These are phyloP conservation scores for Metarhizium brunneum DNA, from an alignment of 2,329 filamentous ascomycete species.

Conservation along the genomic window DNA sequence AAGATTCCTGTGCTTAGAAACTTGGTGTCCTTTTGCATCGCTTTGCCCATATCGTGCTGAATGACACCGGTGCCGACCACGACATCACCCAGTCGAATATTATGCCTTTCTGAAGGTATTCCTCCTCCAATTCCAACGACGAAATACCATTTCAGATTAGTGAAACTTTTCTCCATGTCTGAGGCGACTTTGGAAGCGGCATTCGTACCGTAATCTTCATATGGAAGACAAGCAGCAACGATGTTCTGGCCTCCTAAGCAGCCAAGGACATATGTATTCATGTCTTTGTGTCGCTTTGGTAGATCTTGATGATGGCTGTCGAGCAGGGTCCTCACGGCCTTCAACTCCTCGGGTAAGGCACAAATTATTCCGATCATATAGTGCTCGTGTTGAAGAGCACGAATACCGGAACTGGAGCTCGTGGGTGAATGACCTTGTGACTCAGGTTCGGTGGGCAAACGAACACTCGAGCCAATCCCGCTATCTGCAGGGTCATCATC, in stretches of 20 bases:
- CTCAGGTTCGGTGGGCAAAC: background rate
- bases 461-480: background rate
- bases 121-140: background rate
- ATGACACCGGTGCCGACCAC: constrained; percentile 10
- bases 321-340: background rate
- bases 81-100: constrained; percentile 11
- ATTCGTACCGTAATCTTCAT: constrained; percentile 9
- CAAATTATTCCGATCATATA: background rate
- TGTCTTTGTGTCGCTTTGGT: background rate
- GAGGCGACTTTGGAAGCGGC: constrained; percentile 4
- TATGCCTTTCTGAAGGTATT: background rate
- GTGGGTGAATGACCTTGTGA: background rate
- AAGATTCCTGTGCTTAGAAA: background rate
- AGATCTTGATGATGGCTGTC: background rate
- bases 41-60: constrained; percentile 10
- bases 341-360: background rate
- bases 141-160: background rate
- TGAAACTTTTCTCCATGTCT: constrained; percentile 6
- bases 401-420: background rate
- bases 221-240: constrained; percentile 10
- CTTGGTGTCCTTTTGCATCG: background rate
- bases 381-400: background rate
- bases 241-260: constrained; percentile 7
- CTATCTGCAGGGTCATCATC: background rate
- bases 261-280: constrained; percentile 7